Percentiles rank a stretch among this genome's conserved stretches.
These are phyloP conservation scores for Yarrowia divulgata DNA, from an alignment of 805 yeast genomes.

Conservation along the genomic window DNA sequence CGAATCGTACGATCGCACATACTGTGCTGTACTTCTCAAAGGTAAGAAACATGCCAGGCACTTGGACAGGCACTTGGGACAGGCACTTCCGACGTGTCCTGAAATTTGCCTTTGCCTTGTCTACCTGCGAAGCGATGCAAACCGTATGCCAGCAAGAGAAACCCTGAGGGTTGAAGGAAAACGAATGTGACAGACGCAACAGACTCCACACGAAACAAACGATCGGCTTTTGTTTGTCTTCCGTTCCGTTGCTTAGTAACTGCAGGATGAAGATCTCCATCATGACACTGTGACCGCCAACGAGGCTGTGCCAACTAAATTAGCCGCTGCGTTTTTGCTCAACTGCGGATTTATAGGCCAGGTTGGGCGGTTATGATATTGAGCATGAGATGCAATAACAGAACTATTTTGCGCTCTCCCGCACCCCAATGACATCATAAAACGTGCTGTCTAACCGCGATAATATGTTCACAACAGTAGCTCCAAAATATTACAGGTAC, in stretches of 20 bases:
- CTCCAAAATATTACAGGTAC: background rate
- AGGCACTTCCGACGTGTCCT: background rate
- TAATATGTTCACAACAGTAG: too few relatives aligned
- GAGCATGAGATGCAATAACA: background rate
- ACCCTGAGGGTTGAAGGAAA: background rate
- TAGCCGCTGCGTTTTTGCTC: background rate
- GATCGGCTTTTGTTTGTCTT: background rate
- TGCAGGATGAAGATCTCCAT: too few relatives aligned
- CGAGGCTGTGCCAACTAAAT: background rate
- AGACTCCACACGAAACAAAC: constrained; percentile 2
- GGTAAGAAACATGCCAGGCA: background rate
- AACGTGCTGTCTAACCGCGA: too few relatives aligned
- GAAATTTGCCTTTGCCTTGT: constrained; percentile 10
- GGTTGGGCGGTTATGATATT: background rate
- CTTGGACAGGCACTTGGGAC: too few relatives aligned
- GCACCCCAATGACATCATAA: too few relatives aligned
- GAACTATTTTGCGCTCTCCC: too few relatives aligned
- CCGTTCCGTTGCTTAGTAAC: constrained; percentile 7
- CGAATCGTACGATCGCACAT: background rate
- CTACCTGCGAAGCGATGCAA: constrained; percentile 24
- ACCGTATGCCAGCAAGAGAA: constrained; percentile 5
- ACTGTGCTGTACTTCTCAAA: background rate
- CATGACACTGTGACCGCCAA: background rate
- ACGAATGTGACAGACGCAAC: background rate
- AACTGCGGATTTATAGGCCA: background rate